Conservation (phyloP, 2,329 filamentous ascomycete species). For the Trichoderma sp. region DNA sequence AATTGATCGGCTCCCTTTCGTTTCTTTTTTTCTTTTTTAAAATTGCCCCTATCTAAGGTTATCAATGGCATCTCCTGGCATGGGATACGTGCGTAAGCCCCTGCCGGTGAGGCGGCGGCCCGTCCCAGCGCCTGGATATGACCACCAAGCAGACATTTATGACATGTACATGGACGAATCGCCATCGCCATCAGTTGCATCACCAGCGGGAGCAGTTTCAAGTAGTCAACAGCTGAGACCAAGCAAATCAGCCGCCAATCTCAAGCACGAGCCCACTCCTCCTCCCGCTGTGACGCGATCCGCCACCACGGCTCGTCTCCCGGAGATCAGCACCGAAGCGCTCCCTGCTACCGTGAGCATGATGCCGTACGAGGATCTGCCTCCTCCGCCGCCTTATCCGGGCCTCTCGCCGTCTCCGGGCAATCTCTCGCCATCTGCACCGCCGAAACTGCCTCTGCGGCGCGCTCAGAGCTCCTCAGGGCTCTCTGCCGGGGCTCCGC, state of each 20-base stretch:
- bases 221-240: constrained; percentile 11
- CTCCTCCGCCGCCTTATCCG: constrained; percentile 11
- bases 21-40: not conserved
- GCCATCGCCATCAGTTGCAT: not conserved
- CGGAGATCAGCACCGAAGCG: not conserved
- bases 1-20: not conserved
- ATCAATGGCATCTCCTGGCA: constrained; percentile 6
- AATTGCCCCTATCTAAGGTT: not conserved
- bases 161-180: not conserved
- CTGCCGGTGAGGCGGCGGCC: constrained; percentile 14
- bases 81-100: not conserved
- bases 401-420: not conserved
- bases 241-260: constrained; percentile 22
- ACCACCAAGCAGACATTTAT: not conserved
- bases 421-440: not conserved
- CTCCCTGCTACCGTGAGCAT: constrained; percentile 11
- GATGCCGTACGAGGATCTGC: constrained; percentile 12
- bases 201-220: not conserved
- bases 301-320: not conserved
- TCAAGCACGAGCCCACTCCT: not conserved
- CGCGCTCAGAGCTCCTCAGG: constrained; percentile 14
- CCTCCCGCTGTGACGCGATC: not conserved
- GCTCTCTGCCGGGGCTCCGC: not conserved
- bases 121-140: not conserved
- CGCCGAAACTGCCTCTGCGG: not conserved